These are phyloP conservation scores for Penicillium diatomitis DNA, from an alignment of 495 filamentous ascomycete genomes.

Conservation along the genomic window DNA sequence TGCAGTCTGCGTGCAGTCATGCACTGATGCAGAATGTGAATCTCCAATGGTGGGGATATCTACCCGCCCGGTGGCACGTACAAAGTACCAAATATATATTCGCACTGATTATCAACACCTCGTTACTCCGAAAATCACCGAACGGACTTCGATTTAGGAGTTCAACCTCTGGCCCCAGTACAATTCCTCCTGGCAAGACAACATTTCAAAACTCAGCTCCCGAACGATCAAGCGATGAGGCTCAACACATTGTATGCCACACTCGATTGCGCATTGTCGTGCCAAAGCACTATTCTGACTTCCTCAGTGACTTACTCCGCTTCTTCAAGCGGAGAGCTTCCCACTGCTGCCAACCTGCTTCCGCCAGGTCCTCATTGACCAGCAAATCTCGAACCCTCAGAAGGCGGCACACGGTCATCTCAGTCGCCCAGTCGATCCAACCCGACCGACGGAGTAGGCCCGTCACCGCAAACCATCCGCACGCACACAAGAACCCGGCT, in stretches of 20 bases:
- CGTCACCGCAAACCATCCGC: slow-evolving; percentile 72
- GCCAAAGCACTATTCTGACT: slow-evolving; percentile 18
- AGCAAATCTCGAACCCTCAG: slow-evolving; percentile 74
- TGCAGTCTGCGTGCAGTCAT: no score
- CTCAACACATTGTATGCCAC: background rate
- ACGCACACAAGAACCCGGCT: slow-evolving; percentile 62
- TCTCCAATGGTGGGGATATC: no score
- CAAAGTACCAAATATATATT: no score
- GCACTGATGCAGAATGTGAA: no score
- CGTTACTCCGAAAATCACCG: no score
- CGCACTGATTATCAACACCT: no score
- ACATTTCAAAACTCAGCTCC: no score
- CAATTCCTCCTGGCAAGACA: no score
- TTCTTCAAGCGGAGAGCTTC: slow-evolving; percentile 41
- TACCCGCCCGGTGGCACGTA: no score
- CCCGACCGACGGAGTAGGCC: slow-evolving; percentile 49
- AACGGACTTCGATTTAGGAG: no score
- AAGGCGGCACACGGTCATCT: slow-evolving; percentile 53
- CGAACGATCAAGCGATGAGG: no score
- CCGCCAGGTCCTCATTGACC: slow-evolving; percentile 79
- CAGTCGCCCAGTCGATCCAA: slow-evolving; percentile 64
- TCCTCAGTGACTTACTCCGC: slow-evolving; percentile 19
- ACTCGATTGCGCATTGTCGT: background rate
- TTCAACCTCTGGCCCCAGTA: no score
- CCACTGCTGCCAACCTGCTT: slow-evolving; percentile 93